Evolutionary conservation across 2,329 filamentous ascomycete species (phyloP).

Genomic region (Cryphonectria carpinicola): DNA sequence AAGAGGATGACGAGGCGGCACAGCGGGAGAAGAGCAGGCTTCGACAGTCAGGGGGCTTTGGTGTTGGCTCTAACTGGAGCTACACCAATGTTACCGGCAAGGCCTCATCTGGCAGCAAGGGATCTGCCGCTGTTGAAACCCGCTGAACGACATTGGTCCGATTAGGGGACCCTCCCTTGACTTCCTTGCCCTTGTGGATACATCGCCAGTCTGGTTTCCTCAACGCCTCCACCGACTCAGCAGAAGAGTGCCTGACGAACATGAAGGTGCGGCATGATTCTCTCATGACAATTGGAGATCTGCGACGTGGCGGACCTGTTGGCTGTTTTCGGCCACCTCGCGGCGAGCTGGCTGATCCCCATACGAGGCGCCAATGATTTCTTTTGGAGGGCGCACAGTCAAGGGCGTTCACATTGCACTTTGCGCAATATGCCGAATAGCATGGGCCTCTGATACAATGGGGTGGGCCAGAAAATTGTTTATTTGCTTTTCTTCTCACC

Average conservation of each 20-base stretch:
- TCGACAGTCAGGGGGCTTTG: conserved; percentile 48
- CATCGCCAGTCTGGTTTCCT: neutral
- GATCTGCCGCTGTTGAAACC: conserved; percentile 25
- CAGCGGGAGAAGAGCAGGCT: conserved; percentile 44
- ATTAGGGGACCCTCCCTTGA: neutral
- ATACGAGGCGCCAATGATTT: neutral
- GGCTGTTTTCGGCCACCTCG: neutral
- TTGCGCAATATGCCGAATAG: too few relatives aligned
- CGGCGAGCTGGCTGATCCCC: neutral
- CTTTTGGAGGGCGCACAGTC: neutral
- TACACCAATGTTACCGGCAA: conserved; percentile 42
- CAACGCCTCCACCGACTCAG: neutral
- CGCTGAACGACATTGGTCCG: conserved; percentile 11
- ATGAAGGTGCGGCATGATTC: neutral
- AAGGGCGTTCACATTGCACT: neutral
- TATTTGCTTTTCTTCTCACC: neutral
- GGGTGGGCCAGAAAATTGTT: neutral
- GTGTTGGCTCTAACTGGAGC: conserved; percentile 44
- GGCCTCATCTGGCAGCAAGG: conserved; percentile 18
- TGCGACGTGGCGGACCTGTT: neutral
- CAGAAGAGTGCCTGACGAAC: neutral
- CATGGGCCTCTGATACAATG: neutral
- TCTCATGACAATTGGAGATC: neutral
- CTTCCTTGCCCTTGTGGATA: neutral
- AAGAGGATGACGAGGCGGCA: conserved; percentile 61